Conservation (phyloP, 2,329 filamentous ascomycete species). For the Epichloe festucae region DNA sequence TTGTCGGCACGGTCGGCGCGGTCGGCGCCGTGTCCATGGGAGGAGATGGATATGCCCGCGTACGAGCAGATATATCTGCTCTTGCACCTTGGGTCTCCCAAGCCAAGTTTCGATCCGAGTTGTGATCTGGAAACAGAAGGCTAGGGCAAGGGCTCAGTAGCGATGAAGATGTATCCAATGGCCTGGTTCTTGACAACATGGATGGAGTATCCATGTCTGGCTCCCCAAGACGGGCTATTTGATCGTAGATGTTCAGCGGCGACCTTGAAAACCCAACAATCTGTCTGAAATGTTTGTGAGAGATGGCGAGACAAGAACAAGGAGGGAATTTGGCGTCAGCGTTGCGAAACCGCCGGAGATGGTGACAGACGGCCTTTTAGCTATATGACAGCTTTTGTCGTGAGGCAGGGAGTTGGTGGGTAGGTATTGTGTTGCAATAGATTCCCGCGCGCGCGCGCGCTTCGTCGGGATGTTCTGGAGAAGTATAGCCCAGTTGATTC, state of each 20-base stretch:
- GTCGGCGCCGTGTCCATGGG: slow-evolving; percentile 61
- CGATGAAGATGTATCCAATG: slow-evolving; percentile 28
- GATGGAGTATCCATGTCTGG: slow-evolving; percentile 25
- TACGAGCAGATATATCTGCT: slow-evolving; percentile 39
- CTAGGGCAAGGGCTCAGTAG: slow-evolving; percentile 47
- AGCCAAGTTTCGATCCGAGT: slow-evolving; percentile 24
- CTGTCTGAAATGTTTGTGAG: too few species aligned
- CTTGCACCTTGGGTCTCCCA: slow-evolving; percentile 4
- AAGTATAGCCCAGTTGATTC: too few species aligned
- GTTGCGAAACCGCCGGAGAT: too few species aligned
- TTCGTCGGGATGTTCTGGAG: too few species aligned
- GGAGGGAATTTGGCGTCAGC: too few species aligned
- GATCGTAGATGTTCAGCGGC: background rate
- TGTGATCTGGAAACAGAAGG: slow-evolving; percentile 39
- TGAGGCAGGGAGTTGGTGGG: background rate
- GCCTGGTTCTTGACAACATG: slow-evolving; percentile 42
- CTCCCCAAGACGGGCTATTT: slow-evolving; percentile 20
- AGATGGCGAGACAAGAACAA: too few species aligned
- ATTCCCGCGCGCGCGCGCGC: too few species aligned
- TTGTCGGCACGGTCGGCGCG: slow-evolving; percentile 48
- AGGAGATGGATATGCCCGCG: slow-evolving; percentile 55
- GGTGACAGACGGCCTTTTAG: too few species aligned
- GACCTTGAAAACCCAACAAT: background rate
- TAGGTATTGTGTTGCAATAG: too few species aligned
- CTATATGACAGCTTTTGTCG: background rate